Evolutionary conservation across 768 basidiomycete genomes (phyloP).

Genomic region (Leccinum uliginosum): DNA sequence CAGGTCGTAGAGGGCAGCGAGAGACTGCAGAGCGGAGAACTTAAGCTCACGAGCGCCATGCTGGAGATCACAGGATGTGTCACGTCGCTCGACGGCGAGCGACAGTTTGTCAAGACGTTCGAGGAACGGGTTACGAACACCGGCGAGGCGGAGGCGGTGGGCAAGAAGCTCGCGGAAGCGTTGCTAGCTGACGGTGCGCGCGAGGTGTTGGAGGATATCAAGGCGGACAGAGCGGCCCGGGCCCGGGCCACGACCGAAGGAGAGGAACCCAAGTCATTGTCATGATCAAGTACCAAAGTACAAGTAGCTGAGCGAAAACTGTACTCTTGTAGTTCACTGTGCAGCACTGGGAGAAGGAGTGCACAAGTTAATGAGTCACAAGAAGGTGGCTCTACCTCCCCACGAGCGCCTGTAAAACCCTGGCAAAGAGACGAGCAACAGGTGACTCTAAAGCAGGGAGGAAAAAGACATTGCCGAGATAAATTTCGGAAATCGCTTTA

Average conservation of each 20-base stretch:
- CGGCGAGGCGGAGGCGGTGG: constrained; percentile 66
- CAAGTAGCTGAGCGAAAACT: constrained; percentile 5
- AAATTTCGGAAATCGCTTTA: constrained; percentile 10
- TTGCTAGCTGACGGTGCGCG: constrained; percentile 71
- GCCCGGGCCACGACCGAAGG: constrained; percentile 38
- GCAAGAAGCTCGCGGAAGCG: constrained; percentile 57
- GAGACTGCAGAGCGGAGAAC: constrained; percentile 28
- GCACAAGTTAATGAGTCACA: constrained; percentile 24
- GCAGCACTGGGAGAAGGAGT: constrained; percentile 6
- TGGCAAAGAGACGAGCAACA: constrained; percentile 39
- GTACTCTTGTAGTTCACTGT: constrained; percentile 25
- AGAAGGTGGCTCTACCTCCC: constrained; percentile 49
- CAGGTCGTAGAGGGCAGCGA: constrained; percentile 29
- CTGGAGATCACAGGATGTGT: constrained; percentile 78
- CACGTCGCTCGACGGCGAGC: constrained; percentile 71
- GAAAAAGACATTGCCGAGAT: constrained; percentile 33
- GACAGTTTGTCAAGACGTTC: constrained; percentile 66
- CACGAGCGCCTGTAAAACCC: constrained; percentile 65
- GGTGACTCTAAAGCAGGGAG: constrained; percentile 73
- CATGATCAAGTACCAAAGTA: not conserved
- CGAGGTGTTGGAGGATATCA: constrained; percentile 80
- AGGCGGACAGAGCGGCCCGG: constrained; percentile 52
- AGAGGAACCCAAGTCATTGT: constrained; percentile 17
- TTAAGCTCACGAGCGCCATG: constrained; percentile 29
- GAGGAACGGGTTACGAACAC: constrained; percentile 45